Conservation (phyloP, 1,284 basidiomycete genomes). For the Phaffia rhodozyma region DNA sequence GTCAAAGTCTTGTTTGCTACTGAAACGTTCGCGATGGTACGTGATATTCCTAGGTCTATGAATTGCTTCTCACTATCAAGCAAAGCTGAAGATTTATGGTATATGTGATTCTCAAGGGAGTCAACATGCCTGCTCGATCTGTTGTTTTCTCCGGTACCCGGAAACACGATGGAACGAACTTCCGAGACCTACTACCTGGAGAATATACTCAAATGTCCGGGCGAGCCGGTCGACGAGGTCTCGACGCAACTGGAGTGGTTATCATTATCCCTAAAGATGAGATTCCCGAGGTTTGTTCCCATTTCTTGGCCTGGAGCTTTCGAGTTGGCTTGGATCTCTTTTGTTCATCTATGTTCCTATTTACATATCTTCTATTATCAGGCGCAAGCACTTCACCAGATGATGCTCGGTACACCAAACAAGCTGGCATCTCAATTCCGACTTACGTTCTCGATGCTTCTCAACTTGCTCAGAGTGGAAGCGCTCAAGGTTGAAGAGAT, state of each 20-base stretch:
- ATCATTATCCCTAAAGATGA: constrained; percentile 73
- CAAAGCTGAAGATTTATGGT: neutral
- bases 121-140: constrained; percentile 97
- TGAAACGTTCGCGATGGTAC: constrained; percentile 97
- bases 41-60: constrained; percentile 19
- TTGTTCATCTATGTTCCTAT: neutral
- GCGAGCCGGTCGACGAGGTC: constrained; percentile 85
- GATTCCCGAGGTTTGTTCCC: constrained; percentile 60
- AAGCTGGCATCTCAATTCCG: constrained; percentile 96
- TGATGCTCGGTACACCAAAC: constrained; percentile 86
- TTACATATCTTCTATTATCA: constrained; percentile 27
- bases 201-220: constrained; percentile 99
- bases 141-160: constrained; percentile 93
- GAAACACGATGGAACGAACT: constrained; percentile 89
- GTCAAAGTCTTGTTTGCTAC: constrained; percentile 98
- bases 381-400: constrained; percentile 63
- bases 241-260: constrained; percentile 92
- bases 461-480: constrained; percentile 92
- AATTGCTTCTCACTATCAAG: neutral
- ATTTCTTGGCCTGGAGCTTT: constrained; percentile 7
- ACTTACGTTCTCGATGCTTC: constrained; percentile 95
- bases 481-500: constrained; percentile 96
- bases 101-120: constrained; percentile 51
- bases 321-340: neutral
- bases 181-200: constrained; percentile 77